phyloP scores from a whole-genome alignment of 306 rosid genomes.

The Fagus crenata region DNA sequence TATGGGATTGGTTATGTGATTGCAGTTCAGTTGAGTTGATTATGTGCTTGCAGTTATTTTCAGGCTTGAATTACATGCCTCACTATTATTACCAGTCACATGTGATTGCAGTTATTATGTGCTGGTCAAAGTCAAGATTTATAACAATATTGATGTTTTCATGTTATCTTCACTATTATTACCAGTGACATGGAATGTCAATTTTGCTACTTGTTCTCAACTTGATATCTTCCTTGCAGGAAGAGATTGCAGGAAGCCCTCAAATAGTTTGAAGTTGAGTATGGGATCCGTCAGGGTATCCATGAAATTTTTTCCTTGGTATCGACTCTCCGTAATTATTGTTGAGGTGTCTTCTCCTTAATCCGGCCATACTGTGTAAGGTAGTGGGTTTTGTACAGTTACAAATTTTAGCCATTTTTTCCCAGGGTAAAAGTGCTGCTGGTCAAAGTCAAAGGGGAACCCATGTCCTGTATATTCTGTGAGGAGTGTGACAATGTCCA shows the following conservation, averaged over 20 bases:
- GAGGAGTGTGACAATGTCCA: slow-evolving; percentile 26
- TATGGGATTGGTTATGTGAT: not conserved
- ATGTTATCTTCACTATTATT: not conserved
- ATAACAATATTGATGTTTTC: not conserved
- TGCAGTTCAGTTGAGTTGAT: not conserved
- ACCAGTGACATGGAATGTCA: not conserved
- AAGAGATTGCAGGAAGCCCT: slow-evolving; percentile 47
- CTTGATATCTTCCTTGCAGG: slow-evolving; percentile 53
- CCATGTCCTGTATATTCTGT: slow-evolving; percentile 23
- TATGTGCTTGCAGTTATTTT: not conserved
- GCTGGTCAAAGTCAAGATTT: not conserved
- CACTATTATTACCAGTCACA: not conserved
- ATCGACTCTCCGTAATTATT: slow-evolving; percentile 26
- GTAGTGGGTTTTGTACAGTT: slow-evolving; percentile 42
- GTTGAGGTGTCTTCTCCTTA: slow-evolving; percentile 30
- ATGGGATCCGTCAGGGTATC: slow-evolving; percentile 5
- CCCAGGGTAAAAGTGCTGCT: slow-evolving; percentile 36
- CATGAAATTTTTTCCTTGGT: slow-evolving; percentile 7
- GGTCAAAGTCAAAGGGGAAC: slow-evolving; percentile 29
- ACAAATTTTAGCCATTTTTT: slow-evolving; percentile 31
- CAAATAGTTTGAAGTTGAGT: slow-evolving; percentile 35
- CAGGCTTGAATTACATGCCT: not conserved
- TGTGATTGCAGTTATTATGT: not conserved
- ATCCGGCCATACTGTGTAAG: slow-evolving; percentile 25
- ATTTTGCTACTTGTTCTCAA: slow-evolving; percentile 24